Conservation (phyloP, 2,329 filamentous ascomycete species). For the Fusarium luffae region DNA sequence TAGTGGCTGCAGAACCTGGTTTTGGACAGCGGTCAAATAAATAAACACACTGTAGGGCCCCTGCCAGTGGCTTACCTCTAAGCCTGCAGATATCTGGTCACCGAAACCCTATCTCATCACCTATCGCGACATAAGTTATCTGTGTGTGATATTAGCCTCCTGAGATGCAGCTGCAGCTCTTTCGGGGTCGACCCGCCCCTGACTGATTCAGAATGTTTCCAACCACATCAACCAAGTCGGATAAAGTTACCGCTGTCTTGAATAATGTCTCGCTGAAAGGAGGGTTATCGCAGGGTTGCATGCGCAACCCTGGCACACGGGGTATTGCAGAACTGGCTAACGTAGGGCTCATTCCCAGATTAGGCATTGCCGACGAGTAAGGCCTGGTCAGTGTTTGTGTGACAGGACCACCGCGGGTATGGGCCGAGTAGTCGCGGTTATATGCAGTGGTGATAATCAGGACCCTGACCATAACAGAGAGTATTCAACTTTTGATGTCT, state of each 20-base stretch:
- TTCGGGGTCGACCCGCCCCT: not conserved
- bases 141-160: not conserved
- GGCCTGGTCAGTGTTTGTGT: slow-evolving; percentile 6
- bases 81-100: not conserved
- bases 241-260: slow-evolving; percentile 26
- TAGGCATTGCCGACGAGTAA: slow-evolving; percentile 17
- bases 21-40: not conserved
- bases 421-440: slow-evolving; percentile 22
- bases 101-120: not conserved
- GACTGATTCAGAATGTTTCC: not conserved
- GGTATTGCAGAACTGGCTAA: slow-evolving; percentile 15
- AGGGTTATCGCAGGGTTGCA: slow-evolving; percentile 29
- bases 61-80: not conserved
- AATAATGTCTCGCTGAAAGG: slow-evolving; percentile 25
- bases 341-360: slow-evolving; percentile 30
- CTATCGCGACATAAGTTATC: not conserved
- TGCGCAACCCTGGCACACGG: slow-evolving; percentile 19
- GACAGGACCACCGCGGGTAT: slow-evolving; percentile 23
- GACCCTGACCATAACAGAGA: slow-evolving; percentile 24
- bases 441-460: slow-evolving; percentile 17
- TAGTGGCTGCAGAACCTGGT: not conserved
- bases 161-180: not conserved
- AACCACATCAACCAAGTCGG: slow-evolving; percentile 20
- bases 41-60: not conserved
- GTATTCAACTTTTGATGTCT: slow-evolving; percentile 3